These are phyloP conservation scores for Colletotrichum horii DNA, from an alignment of 2,329 filamentous ascomycete species.

Conservation along the genomic window DNA sequence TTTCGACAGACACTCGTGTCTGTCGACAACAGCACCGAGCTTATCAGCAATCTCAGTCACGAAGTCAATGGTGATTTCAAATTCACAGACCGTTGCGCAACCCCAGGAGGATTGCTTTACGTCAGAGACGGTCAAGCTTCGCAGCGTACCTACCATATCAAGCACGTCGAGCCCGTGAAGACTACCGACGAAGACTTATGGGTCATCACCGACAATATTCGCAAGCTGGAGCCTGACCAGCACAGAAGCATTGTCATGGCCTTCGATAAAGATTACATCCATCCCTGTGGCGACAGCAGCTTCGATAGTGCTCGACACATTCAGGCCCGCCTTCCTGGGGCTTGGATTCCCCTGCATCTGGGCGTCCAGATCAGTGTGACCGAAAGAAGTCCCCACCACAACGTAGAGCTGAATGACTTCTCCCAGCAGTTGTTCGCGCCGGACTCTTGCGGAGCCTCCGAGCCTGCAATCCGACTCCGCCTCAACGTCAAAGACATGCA, in stretches of 20 bases:
- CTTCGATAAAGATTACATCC: background rate
- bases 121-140: background rate
- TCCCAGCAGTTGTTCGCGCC: background rate
- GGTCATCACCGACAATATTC: background rate
- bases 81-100: background rate
- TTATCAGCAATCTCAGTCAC: background rate
- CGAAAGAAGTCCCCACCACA: background rate
- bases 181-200: background rate
- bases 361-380: background rate
- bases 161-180: background rate
- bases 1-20: background rate
- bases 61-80: background rate
- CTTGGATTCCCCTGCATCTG: background rate
- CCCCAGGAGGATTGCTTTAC: constrained; percentile 1
- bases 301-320: background rate
- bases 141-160: background rate
- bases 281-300: background rate
- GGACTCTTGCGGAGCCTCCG: background rate
- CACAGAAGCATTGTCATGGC: background rate
- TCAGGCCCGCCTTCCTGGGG: background rate
- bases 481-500: background rate
- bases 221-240: constrained; percentile 5
- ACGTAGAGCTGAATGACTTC: background rate
- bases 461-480: background rate
- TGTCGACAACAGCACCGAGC: background rate